Percentiles rank a stretch among this genome's conserved stretches.
Conservation (phyloP, 2,329 filamentous ascomycete species). For the Chalaropsis ovoidea region DNA sequence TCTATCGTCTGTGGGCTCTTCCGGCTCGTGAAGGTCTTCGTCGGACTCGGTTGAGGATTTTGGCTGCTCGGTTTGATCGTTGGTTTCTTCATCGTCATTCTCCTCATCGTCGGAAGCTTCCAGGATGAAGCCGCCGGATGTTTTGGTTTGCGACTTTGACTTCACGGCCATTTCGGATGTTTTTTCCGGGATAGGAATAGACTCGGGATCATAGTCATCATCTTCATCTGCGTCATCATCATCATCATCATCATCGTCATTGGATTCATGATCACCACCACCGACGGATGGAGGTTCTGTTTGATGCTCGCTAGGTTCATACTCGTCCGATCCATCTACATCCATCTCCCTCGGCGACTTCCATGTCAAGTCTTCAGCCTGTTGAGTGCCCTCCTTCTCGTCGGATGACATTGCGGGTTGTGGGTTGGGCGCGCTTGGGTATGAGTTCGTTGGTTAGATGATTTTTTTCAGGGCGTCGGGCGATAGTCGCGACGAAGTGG, state of each 20-base stretch:
- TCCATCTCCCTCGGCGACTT: conserved; percentile 19
- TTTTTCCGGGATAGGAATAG: conserved; percentile 39
- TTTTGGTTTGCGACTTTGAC: conserved; percentile 44
- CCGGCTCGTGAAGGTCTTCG: conserved; percentile 18
- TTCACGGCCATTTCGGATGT: conserved; percentile 30
- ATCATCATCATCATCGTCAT: conserved; percentile 32
- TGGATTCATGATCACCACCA: conserved; percentile 23
- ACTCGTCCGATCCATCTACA: conserved; percentile 25
- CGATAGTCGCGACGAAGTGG: not conserved
- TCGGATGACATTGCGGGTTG: conserved; percentile 15
- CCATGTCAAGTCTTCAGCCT: conserved; percentile 17
- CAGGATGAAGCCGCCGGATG: conserved; percentile 50
- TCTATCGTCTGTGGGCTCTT: not conserved
- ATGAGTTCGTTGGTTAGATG: not conserved
- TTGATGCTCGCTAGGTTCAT: conserved; percentile 25
- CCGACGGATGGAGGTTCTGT: conserved; percentile 23
- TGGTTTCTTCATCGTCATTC: conserved; percentile 30
- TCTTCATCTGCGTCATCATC: conserved; percentile 50
- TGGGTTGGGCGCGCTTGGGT: not conserved
- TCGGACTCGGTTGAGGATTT: not conserved
- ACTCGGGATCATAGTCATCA: conserved; percentile 50
- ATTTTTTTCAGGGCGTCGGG: not conserved
- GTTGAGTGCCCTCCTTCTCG: conserved; percentile 17
- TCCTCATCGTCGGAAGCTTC: conserved; percentile 52
- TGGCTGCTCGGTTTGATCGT: not conserved